Percentiles rank a stretch among this genome's conserved stretches.
phyloP scores from a whole-genome alignment of 2,329 filamentous ascomycete species.

The Elsinoe australis region DNA sequence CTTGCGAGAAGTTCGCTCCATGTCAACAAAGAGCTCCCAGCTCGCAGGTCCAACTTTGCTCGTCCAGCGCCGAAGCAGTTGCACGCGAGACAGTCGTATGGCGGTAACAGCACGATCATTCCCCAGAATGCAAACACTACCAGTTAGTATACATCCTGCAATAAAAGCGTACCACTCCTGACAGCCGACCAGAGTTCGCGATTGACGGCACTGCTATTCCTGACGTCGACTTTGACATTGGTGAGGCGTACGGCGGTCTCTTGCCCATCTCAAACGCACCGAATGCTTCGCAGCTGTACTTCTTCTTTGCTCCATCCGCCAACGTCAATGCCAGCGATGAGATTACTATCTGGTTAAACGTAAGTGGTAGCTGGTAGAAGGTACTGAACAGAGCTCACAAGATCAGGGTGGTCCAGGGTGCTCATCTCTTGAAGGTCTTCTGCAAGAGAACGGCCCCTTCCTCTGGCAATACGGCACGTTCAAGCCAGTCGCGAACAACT shows the following conservation, averaged over 20 bases:
- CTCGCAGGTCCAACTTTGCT: slow-evolving; percentile 15
- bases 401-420: slow-evolving; percentile 39
- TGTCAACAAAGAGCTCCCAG: slow-evolving; percentile 24
- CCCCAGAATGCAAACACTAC: slow-evolving; percentile 38
- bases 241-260: slow-evolving; percentile 45
- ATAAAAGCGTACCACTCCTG: neutral
- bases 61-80: slow-evolving; percentile 7
- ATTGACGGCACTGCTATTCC: slow-evolving; percentile 22
- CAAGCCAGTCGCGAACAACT: slow-evolving; percentile 40
- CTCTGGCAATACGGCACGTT: slow-evolving; percentile 37
- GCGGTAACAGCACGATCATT: slow-evolving; percentile 28
- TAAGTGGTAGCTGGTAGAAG: slow-evolving; percentile 18
- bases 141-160: slow-evolving; percentile 27
- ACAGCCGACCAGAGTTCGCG: slow-evolving; percentile 18
- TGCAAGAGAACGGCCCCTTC: slow-evolving; percentile 44
- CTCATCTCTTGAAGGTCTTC: slow-evolving; percentile 39
- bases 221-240: slow-evolving; percentile 41
- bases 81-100: slow-evolving; percentile 11
- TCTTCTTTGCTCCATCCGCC: slow-evolving; percentile 47
- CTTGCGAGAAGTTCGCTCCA: slow-evolving; percentile 23
- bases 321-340: slow-evolving; percentile 42
- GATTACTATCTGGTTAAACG: slow-evolving; percentile 42
- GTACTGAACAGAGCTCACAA: slow-evolving; percentile 22
- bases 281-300: slow-evolving; percentile 43
- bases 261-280: slow-evolving; percentile 45